Evolutionary conservation across 2,329 filamentous ascomycete species (phyloP).

Genomic region (Ophiostoma novo-ulmi): DNA sequence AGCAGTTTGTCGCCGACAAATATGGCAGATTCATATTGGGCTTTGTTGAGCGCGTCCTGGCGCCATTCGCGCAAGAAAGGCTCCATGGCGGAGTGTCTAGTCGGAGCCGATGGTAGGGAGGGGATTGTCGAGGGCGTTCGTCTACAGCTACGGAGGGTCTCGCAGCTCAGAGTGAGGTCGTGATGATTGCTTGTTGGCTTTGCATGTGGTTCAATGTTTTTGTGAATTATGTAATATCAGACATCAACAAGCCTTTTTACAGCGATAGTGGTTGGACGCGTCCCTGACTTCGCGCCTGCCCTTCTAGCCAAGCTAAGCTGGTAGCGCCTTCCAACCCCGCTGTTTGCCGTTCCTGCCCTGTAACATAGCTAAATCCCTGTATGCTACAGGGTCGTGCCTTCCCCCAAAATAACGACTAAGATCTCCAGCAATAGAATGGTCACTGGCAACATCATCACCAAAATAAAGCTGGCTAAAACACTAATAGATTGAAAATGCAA

Average conservation of each 20-base stretch:
- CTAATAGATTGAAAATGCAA: too few species aligned
- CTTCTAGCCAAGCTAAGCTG: neutral
- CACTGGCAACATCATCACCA: neutral
- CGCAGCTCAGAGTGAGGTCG: neutral
- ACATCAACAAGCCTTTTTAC: constrained; percentile 4
- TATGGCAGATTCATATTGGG: constrained; percentile 93
- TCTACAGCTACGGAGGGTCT: neutral
- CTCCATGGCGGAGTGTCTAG: constrained; percentile 59
- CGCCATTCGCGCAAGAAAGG: constrained; percentile 89
- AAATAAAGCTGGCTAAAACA: neutral
- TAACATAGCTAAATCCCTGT: neutral
- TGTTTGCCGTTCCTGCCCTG: constrained; percentile 18
- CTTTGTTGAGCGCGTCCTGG: constrained; percentile 90
- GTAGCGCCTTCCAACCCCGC: constrained; percentile 15
- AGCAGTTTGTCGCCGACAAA: constrained; percentile 97
- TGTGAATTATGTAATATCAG: constrained; percentile 2
- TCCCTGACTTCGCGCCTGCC: constrained; percentile 5
- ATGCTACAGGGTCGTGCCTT: constrained; percentile 2
- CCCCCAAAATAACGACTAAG: neutral
- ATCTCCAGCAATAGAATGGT: neutral
- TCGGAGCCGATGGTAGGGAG: neutral
- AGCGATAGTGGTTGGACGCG: neutral
- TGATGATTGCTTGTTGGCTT: constrained; percentile 6
- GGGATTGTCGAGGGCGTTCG: neutral
- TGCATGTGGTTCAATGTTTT: neutral